Base-by-base conservation (phyloP, 176 grass and related monocot genomes). In the Chrysopogon serrulatus region DNA sequence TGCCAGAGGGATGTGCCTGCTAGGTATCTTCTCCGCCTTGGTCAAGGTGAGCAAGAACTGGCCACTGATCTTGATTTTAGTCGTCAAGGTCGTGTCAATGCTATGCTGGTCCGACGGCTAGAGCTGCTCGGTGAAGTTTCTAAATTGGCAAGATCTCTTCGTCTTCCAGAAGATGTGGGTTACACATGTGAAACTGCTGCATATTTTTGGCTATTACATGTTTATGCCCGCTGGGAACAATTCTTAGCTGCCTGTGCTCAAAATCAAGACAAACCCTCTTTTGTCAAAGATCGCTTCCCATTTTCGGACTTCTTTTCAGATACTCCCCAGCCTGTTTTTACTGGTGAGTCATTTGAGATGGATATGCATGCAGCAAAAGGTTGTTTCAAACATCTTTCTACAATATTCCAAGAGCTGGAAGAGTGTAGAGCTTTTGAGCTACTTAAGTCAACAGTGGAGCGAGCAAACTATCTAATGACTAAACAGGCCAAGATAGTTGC, bases 11-110 rank as follows among this genome's bases (percentile, higher is more conserved):
- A 98, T 88, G 96, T 98, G 56, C 96, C 96, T 65, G 96, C 96
- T 65, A 94, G 96, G 83, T 98, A 98, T 78, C 93, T 98, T 84
- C 96, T 98, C 76, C 91, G 96, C 64, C 87, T 98, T 75, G 96
- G 93, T 92, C 96, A 98, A 68, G 96, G 96, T 19, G 96, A 98
- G 79, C 93, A 96, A 90, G 96, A 98, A 80, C 84, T 98, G 26
- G 96, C 96, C 88, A 98, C 96, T 34, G 96, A 98, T 93, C 93
- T 98, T n/a, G 96, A 98, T 77, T 98, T 98, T 74, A 98, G 96
- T 60, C 96, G 91, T 85, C 96, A 98, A 86, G 96, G 96, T 27
- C 96, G 91, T 87, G 96, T 94, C 16, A 98, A 98, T 78, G 91
- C 93, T 65, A 98, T 98, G 96, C 96, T 98, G 27, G 93, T 96